A percentile compares a stretch with the other conserved stretches of the same genome.
These are phyloP conservation scores for Leishmania lainsoni DNA, from an alignment of 208 protist genomes.

Conservation along the genomic window DNA sequence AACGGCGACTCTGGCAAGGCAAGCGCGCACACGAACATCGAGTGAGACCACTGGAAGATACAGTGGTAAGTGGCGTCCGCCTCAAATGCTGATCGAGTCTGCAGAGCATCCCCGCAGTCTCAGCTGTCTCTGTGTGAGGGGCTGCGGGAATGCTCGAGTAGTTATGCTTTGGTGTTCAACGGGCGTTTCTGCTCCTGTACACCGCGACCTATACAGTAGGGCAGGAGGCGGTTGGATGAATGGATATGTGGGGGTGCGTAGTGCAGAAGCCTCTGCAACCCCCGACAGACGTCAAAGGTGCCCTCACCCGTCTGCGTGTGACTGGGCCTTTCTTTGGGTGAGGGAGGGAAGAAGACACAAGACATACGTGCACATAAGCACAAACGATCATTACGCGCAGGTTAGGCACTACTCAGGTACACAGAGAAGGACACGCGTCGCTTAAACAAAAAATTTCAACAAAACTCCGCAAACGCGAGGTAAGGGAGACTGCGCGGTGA, in stretches of 20 bases:
- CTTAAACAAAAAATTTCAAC: background rate
- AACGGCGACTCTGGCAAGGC: background rate
- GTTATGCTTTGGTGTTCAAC: background rate
- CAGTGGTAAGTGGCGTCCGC: background rate
- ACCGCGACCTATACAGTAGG: background rate
- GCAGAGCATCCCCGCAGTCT: background rate
- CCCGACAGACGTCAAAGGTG: background rate
- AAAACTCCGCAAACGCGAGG: background rate
- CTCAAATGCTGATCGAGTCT: background rate
- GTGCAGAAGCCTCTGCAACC: background rate
- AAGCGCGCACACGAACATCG: slow-evolving; percentile 1
- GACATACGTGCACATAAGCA: background rate
- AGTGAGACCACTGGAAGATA: background rate
- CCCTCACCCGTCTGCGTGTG: background rate
- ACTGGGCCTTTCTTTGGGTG: background rate
- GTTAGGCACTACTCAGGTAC: background rate
- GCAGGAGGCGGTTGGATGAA: background rate
- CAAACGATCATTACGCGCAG: background rate
- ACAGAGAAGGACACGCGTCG: background rate
- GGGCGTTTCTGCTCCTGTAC: background rate
- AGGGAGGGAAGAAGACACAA: background rate
- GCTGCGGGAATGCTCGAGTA: background rate
- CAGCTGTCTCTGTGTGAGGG: background rate
- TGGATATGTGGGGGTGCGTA: background rate
- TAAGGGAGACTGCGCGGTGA: background rate